Evolutionary conservation across 768 basidiomycete species (phyloP).

Genomic region (Tephrocybe sp.): DNA sequence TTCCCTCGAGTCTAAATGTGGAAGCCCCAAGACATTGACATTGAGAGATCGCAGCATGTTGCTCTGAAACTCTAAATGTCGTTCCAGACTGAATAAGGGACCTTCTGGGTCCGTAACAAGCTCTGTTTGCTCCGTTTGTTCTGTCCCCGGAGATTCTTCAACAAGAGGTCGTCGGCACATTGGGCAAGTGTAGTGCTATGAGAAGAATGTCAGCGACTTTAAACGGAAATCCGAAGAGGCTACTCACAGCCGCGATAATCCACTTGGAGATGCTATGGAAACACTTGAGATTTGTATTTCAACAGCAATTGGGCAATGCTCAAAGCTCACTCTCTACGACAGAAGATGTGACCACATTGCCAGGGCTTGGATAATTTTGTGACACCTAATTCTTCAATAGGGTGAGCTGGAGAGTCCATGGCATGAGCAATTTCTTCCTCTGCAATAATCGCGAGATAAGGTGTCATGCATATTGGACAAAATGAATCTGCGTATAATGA

Average conservation of each 20-base stretch:
- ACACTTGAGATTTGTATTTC: conserved; percentile 46
- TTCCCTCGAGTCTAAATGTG: background rate
- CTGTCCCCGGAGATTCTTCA: conserved; percentile 12
- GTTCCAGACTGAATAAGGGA: conserved; percentile 9
- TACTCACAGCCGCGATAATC: conserved; percentile 55
- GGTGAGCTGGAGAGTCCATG: conserved; percentile 78
- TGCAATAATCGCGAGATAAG: conserved; percentile 64
- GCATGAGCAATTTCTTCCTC: conserved; percentile 72
- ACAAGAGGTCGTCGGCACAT: conserved; percentile 55
- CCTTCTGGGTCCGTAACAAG: conserved; percentile 5
- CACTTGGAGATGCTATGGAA: conserved; percentile 56
- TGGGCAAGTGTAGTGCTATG: conserved; percentile 63
- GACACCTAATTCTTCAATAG: conserved; percentile 67
- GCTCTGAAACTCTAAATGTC: conserved; percentile 8
- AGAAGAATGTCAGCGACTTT: background rate
- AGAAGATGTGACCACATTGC: conserved; percentile 73
- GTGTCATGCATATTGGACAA: conserved; percentile 75
- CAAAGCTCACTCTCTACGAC: conserved; percentile 68
- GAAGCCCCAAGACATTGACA: background rate
- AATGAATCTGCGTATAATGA: conserved; percentile 46
- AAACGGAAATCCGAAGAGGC: background rate
- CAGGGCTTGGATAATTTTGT: conserved; percentile 52
- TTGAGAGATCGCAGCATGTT: conserved; percentile 10
- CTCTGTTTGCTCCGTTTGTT: conserved; percentile 12
- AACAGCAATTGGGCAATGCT: conserved; percentile 64